Conservation (phyloP, 1,284 basidiomycete species). For the Meripilus lineatus region DNA sequence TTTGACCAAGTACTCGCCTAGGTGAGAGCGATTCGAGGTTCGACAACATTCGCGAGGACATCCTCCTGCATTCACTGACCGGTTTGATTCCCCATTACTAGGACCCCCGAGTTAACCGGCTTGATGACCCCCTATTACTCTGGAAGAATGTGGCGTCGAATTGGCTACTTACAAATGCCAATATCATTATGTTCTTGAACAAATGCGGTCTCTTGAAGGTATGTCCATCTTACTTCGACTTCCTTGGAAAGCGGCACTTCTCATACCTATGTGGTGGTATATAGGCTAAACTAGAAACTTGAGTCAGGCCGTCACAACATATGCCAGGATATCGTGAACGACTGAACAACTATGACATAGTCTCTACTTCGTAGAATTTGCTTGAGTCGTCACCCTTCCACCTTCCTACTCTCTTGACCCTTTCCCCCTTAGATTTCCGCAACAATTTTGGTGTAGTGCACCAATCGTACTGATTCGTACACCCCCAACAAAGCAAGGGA, state of each 20-base stretch:
- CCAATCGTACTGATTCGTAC: constrained; percentile 49
- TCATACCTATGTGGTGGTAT: neutral
- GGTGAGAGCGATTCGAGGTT: constrained; percentile 37
- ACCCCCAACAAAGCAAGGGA: constrained; percentile 68
- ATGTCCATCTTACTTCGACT: neutral
- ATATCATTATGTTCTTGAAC: constrained; percentile 74
- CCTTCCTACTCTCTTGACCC: constrained; percentile 3
- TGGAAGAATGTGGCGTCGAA: constrained; percentile 69
- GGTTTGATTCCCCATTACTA: no score
- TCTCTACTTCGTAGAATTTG: constrained; percentile 32
- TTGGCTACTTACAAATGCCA: constrained; percentile 62
- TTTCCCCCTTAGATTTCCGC: constrained; percentile 53
- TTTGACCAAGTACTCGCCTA: constrained; percentile 78
- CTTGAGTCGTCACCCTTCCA: neutral
- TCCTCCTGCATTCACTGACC: no score
- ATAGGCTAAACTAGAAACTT: constrained; percentile 63
- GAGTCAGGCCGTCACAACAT: constrained; percentile 62
- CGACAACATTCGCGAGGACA: neutral
- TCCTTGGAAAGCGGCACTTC: neutral
- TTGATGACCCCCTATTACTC: constrained; percentile 70
- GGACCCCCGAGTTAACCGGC: constrained; percentile 65
- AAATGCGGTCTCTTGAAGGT: constrained; percentile 27
- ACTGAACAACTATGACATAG: constrained; percentile 69
- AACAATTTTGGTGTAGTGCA: constrained; percentile 69
- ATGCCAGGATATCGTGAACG: constrained; percentile 64